These are phyloP conservation scores for Fomitopsis palustris DNA, from an alignment of 1,284 basidiomycete genomes.

Conservation along the genomic window DNA sequence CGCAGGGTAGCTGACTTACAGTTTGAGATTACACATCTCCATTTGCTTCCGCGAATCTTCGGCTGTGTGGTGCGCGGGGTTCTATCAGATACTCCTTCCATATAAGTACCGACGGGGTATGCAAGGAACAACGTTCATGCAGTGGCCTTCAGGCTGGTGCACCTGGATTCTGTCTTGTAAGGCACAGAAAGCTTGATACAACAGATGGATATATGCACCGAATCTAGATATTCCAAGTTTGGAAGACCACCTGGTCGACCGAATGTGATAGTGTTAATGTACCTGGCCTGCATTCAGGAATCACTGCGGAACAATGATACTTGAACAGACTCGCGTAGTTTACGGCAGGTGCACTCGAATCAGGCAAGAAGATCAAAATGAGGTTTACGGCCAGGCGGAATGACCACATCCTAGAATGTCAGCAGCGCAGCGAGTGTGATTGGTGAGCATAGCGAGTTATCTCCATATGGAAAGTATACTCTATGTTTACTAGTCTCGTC, in stretches of 20 bases:
- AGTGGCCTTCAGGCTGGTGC: background rate
- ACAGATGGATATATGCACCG: background rate
- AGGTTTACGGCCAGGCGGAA: background rate
- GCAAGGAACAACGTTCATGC: background rate
- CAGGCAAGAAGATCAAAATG: background rate
- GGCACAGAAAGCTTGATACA: background rate
- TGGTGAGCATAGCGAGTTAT: background rate
- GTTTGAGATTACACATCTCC: conserved; percentile 3
- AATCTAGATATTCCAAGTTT: background rate
- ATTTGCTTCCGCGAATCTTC: conserved; percentile 12
- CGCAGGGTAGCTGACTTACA: background rate
- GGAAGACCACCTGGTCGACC: background rate
- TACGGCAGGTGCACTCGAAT: background rate
- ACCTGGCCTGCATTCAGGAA: background rate
- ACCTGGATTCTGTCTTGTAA: background rate
- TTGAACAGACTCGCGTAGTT: background rate
- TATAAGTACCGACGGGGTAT: background rate
- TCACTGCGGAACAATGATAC: background rate
- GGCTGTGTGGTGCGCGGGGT: conserved; percentile 4
- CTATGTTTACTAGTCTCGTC: background rate
- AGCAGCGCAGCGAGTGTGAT: background rate
- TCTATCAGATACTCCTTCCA: conserved; percentile 6
- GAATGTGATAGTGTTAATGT: background rate
- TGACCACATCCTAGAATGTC: background rate
- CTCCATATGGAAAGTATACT: background rate